phyloP scores from a whole-genome alignment of 2,329 filamentous ascomycete species.

The Biscogniauxia mediterranea region DNA sequence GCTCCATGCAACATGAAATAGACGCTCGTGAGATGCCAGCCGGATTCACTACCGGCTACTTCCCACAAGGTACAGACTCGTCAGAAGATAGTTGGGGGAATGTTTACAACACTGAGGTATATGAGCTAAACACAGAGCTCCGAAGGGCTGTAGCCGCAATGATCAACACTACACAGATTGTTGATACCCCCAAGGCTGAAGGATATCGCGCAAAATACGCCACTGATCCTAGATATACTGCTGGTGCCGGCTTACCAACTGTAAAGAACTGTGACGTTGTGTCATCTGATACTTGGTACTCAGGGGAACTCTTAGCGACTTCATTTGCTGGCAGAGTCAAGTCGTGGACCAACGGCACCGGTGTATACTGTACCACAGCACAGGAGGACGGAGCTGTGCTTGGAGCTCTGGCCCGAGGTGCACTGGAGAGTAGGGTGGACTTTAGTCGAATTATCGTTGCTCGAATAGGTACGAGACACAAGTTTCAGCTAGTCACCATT shows the following conservation, averaged over 20 bases:
- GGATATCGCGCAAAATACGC: constrained; percentile 56
- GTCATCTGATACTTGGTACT: constrained; percentile 72
- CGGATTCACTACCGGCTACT: constrained; percentile 66
- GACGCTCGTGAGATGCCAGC: constrained; percentile 65
- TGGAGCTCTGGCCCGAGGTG: constrained; percentile 61
- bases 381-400: constrained; percentile 72
- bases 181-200: constrained; percentile 47
- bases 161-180: constrained; percentile 50
- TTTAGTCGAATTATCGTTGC: constrained; percentile 67
- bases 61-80: constrained; percentile 57
- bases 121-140: constrained; percentile 61
- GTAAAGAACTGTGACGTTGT: constrained; percentile 65
- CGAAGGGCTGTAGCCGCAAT: constrained; percentile 50
- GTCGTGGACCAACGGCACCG: constrained; percentile 65
- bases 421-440: constrained; percentile 57
- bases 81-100: constrained; percentile 57
- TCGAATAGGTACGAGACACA: constrained; percentile 48
- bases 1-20: constrained; percentile 74
- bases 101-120: constrained; percentile 68
- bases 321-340: neutral
- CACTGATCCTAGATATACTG: constrained; percentile 31
- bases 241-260: constrained; percentile 47
- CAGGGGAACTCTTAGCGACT: constrained; percentile 57
- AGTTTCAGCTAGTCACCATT: neutral
- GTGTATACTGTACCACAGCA: constrained; percentile 65